A percentile compares a stretch with the other conserved stretches of the same genome.
phyloP scores from a whole-genome alignment of 768 basidiomycete genomes.

The Cubamyces lactineus region DNA sequence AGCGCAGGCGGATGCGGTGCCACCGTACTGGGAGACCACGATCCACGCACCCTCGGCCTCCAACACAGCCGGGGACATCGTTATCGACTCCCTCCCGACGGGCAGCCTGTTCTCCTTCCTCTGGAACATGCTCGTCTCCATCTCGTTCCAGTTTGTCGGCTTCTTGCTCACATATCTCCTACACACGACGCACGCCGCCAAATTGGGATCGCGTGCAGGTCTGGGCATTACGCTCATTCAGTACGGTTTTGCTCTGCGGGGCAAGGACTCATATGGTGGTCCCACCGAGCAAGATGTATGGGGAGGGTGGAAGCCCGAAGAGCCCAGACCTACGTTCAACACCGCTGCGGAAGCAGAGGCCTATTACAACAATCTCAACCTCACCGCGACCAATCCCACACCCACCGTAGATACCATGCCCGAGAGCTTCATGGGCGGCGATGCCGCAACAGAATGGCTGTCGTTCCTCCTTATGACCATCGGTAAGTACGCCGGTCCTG shows the following conservation, averaged over 20 bases:
- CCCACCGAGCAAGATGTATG: constrained; percentile 23
- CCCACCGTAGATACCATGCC: constrained; percentile 4
- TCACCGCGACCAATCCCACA: constrained; percentile 17
- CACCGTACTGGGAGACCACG: constrained; percentile 97
- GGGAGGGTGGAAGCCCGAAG: constrained; percentile 35
- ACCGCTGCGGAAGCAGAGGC: constrained; percentile 51
- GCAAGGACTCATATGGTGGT: constrained; percentile 37
- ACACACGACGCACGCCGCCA: constrained; percentile 90
- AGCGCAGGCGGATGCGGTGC: constrained; percentile 94
- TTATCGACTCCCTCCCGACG: constrained; percentile 87
- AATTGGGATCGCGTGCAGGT: constrained; percentile 91
- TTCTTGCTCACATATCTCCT: constrained; percentile 93
- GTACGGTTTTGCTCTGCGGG: constrained; percentile 84
- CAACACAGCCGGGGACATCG: constrained; percentile 72
- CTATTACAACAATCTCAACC: constrained; percentile 41
- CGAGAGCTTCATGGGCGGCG: constrained; percentile 30
- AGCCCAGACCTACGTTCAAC: constrained; percentile 43
- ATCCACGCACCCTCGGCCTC: constrained; percentile 85
- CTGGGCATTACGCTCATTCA: constrained; percentile 97
- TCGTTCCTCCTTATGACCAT: constrained; percentile 94
- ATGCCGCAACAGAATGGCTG: constrained; percentile 89
- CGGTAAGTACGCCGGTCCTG: constrained; percentile 44
- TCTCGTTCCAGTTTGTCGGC: constrained; percentile 97
- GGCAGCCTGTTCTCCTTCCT: constrained; percentile 84
- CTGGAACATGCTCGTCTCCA: constrained; percentile 91